Evolutionary conservation across 257 asterid species (phyloP).

Genomic region (Gentiana dahurica): DNA sequence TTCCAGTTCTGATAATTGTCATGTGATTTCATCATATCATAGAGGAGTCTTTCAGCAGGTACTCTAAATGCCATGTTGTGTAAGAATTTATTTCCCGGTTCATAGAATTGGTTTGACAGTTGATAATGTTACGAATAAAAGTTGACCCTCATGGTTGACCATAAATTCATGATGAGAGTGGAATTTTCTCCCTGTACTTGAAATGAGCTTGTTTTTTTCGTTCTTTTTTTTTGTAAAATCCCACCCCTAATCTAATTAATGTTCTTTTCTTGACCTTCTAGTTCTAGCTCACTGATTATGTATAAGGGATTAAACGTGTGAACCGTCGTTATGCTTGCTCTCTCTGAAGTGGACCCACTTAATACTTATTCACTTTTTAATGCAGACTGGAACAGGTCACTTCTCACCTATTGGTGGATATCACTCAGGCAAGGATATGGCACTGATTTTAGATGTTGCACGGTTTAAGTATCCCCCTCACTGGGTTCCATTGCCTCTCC

Average conservation of each 20-base stretch:
- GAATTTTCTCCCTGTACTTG: too few relatives aligned
- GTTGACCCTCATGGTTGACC: too few relatives aligned
- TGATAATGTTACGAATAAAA: too few relatives aligned
- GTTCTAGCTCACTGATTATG: neutral
- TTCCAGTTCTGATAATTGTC: conserved; percentile 74
- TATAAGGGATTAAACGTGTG: too few relatives aligned
- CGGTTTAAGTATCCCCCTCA: conserved; percentile 99
- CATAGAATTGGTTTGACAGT: too few relatives aligned
- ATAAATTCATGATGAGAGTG: too few relatives aligned
- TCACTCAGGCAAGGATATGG: conserved; percentile 93
- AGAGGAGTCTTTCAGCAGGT: conserved; percentile 83
- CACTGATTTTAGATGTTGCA: conserved; percentile 96
- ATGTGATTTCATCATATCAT: conserved; percentile 83
- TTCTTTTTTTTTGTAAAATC: neutral
- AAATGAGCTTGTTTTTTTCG: too few relatives aligned
- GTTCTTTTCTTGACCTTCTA: neutral
- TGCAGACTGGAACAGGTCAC: conserved; percentile 95
- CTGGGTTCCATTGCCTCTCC: conserved; percentile 94
- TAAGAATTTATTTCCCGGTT: too few relatives aligned
- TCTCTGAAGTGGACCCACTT: neutral
- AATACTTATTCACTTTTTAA: neutral
- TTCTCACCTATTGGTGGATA: conserved; percentile 99
- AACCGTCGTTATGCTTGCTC: neutral
- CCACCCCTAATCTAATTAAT: neutral
- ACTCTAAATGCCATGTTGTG: conserved; percentile 1